Percentiles rank a stretch among this genome's conserved stretches.
Evolutionary conservation across 169 alveolate species (phyloP).

Genomic region (Sarcocystis neurona): DNA sequence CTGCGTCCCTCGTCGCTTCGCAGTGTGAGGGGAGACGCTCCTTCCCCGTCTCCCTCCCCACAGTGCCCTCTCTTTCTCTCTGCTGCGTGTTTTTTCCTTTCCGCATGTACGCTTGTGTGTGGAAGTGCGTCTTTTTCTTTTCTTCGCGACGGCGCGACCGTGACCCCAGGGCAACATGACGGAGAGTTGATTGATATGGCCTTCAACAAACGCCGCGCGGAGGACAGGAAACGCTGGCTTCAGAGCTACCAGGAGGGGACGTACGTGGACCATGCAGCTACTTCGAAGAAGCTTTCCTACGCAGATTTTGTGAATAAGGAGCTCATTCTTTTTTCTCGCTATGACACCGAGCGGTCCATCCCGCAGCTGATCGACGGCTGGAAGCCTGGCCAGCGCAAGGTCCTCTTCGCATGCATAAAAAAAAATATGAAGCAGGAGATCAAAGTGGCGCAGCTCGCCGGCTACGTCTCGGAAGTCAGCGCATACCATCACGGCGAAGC

Average conservation of each 20-base stretch:
- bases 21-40: too few species aligned
- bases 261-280: conserved; percentile 66
- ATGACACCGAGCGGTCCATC: conserved; percentile 96
- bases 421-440: conserved; percentile 93
- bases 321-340: conserved; percentile 95
- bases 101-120: too few species aligned
- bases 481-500: conserved; percentile 99
- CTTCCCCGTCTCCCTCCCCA: too few species aligned
- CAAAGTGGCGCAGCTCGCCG: conserved; percentile 94
- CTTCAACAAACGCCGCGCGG: conserved; percentile 95
- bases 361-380: conserved; percentile 98
- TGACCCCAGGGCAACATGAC: conserved; percentile 86
- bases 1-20: too few species aligned
- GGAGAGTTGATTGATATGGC: conserved; percentile 98
- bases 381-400: conserved; percentile 99
- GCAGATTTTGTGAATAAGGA: conserved; percentile 98
- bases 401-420: conserved; percentile 95
- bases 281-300: conserved; percentile 73
- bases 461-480: conserved; percentile 97
- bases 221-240: conserved; percentile 91
- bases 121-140: too few species aligned
- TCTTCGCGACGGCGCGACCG: conserved; percentile 69
- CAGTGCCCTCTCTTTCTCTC: not conserved
- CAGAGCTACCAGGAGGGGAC: conserved; percentile 72
- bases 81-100: not conserved